These are phyloP conservation scores for Aureobasidium sp. DNA, from an alignment of 2,329 filamentous ascomycete species.

Conservation along the genomic window DNA sequence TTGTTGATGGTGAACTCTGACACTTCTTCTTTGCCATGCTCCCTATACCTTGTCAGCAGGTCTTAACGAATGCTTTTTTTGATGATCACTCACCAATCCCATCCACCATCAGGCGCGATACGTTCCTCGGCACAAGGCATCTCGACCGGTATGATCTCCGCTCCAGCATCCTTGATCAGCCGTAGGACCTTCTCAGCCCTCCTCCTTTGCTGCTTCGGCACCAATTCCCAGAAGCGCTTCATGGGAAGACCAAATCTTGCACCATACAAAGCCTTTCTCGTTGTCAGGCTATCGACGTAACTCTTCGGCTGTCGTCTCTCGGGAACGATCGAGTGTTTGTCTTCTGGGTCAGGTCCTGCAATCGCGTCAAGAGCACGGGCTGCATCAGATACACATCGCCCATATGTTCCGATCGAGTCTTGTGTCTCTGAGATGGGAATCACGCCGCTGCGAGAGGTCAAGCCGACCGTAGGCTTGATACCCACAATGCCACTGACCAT, in stretches of 20 bases:
- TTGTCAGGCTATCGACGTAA: slow-evolving; percentile 44
- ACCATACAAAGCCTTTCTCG: slow-evolving; percentile 43
- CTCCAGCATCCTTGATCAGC: slow-evolving; percentile 46
- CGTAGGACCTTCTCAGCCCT: slow-evolving; percentile 42
- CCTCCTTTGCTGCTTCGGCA: slow-evolving; percentile 41
- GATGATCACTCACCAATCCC: slow-evolving; percentile 22
- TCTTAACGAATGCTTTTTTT: background rate
- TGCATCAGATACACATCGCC: slow-evolving; percentile 16
- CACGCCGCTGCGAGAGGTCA: slow-evolving; percentile 15
- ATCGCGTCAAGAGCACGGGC: slow-evolving; percentile 14
- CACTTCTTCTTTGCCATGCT: slow-evolving; percentile 15
- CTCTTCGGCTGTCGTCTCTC: slow-evolving; percentile 24
- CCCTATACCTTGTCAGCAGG: slow-evolving; percentile 8
- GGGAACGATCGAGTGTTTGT: slow-evolving; percentile 3
- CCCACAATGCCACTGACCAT: slow-evolving; percentile 16
- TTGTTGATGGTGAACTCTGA: slow-evolving; percentile 22
- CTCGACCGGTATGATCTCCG: slow-evolving; percentile 21
- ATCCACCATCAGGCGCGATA: slow-evolving; percentile 22
- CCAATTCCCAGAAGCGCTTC: slow-evolving; percentile 54
- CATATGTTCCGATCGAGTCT: slow-evolving; percentile 17
- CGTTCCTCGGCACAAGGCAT: slow-evolving; percentile 25
- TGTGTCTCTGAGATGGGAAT: slow-evolving; percentile 16
- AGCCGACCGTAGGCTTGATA: slow-evolving; percentile 18
- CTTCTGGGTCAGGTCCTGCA: slow-evolving; percentile 13
- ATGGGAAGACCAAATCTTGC: slow-evolving; percentile 57